These are phyloP conservation scores for Yueomyces sinensis DNA, from an alignment of 805 yeast species.

Conservation along the genomic window DNA sequence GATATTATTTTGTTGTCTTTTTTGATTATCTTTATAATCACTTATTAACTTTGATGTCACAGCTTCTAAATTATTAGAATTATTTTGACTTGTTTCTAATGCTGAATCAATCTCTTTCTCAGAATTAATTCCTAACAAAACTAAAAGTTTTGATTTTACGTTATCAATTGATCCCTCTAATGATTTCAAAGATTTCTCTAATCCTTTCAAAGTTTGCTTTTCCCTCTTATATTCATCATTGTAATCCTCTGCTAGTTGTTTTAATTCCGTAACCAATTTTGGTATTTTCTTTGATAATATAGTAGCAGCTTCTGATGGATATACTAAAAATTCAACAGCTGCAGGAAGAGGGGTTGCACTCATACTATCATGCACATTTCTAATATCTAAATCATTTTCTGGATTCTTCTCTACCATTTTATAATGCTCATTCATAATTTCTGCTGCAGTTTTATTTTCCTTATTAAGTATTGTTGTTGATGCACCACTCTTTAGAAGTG, in stretches of 20 bases:
- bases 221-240: constrained; percentile 36
- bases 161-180: constrained; percentile 12
- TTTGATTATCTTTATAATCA: constrained; percentile 14
- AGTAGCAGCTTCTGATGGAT: constrained; percentile 23
- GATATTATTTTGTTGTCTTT: constrained; percentile 15
- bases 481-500: constrained; percentile 18
- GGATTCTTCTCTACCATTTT: not conserved
- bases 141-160: constrained; percentile 15
- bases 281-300: constrained; percentile 18
- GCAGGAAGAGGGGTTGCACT: constrained; percentile 1
- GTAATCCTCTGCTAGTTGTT: constrained; percentile 39
- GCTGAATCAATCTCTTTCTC: constrained; percentile 53
- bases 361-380: constrained; percentile 27
- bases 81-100: constrained; percentile 5
- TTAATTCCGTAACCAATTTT: constrained; percentile 14
- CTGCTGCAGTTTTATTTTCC: constrained; percentile 17
- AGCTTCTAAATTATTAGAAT: constrained; percentile 1
- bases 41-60: constrained; percentile 1
- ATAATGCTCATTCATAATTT: constrained; percentile 26
- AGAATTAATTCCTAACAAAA: constrained; percentile 50
- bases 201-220: constrained; percentile 27
- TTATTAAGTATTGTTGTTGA: constrained; percentile 35
- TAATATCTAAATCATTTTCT: not conserved
- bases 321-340: constrained; percentile 13
- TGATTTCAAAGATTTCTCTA: constrained; percentile 14